Base-by-base conservation (phyloP, 1,284 basidiomycete genomes). In the Malassezia pachydermatis region DNA sequence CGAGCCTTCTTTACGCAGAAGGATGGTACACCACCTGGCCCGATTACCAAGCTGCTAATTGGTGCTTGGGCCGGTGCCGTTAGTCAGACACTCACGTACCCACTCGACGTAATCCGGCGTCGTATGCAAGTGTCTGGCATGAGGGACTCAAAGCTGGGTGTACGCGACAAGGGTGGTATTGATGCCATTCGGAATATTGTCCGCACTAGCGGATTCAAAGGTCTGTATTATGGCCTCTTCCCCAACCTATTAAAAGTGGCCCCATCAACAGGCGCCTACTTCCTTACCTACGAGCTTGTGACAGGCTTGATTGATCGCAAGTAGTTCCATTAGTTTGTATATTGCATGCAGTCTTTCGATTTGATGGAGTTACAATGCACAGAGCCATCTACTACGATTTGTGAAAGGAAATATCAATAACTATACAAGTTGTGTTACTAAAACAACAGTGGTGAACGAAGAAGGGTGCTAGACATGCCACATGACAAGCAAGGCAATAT, bases 81-180 rank as follows among this genome's bases (percentile, higher is more conserved):
- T 60, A 88, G 86, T 24, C 87, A 96, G 72, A 88, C 88, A 28
- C 74, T 95, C 62, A 96, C 92, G 6, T 95, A 94, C 70, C 92
- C 92, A 0, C 85, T 95, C 64, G 92, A 98, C 71, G 88, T 96
- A 1, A 74, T 96, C 45, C 78, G 92, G 34, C 78, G 92, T 41
- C 88, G 94, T 75, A 89, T 98, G 84, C 92, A 98, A 72, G 86
- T 92, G 48, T 81, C 83, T 1, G 92, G 90, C 1, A 84, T 95
- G 82, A 74, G 78, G 54, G 76, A 77, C 33, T 77, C 78, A 48
- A 74, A 78, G 51, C 63, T 82, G 51, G 78, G 79, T 34, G 88
- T 88, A 73, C 81, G 74, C 40, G 86, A 87, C 22, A 87, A 59
- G 32, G 63, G 62, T 25, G 39, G 48, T 84, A 14, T 65, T 49